Evolutionary conservation across 495 filamentous ascomycete genomes (phyloP).

Genomic region (Pyrenula massariospora): DNA sequence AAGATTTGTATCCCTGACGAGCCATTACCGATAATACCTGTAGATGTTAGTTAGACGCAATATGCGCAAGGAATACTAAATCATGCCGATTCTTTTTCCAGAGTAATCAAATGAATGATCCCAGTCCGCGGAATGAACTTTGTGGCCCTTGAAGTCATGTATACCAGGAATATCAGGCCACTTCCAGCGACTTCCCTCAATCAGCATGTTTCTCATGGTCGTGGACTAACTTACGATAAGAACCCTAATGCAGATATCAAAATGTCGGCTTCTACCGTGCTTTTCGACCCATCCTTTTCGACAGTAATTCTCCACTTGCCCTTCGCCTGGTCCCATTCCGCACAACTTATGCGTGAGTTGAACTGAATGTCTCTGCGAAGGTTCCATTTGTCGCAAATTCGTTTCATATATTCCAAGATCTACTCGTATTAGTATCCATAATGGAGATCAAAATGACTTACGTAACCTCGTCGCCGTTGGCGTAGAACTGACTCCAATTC

Average conservation of each 20-base stretch:
- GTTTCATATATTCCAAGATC: constrained; percentile 10
- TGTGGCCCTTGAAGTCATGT: constrained; percentile 33
- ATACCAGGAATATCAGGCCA: constrained; percentile 38
- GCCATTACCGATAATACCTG: no score
- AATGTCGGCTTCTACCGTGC: constrained; percentile 1
- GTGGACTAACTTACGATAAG: constrained; percentile 31
- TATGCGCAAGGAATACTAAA: no score
- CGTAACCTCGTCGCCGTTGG: constrained; percentile 19
- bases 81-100: no score
- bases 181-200: no score
- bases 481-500: constrained; percentile 23
- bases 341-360: constrained; percentile 7
- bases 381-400: constrained; percentile 8
- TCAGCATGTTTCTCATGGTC: constrained; percentile 36
- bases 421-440: no score
- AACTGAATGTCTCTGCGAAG: constrained; percentile 15
- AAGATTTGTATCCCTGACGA: no score
- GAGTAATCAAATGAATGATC: no score
- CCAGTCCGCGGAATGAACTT: constrained; percentile 46
- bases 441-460: not conserved
- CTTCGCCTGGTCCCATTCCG: no score
- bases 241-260: constrained; percentile 1
- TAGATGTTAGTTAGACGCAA: no score
- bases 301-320: no score
- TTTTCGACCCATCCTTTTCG: constrained; percentile 11